These are phyloP conservation scores for Astragalus glycyphyllos DNA, from an alignment of 306 rosid species.

Conservation along the genomic window DNA sequence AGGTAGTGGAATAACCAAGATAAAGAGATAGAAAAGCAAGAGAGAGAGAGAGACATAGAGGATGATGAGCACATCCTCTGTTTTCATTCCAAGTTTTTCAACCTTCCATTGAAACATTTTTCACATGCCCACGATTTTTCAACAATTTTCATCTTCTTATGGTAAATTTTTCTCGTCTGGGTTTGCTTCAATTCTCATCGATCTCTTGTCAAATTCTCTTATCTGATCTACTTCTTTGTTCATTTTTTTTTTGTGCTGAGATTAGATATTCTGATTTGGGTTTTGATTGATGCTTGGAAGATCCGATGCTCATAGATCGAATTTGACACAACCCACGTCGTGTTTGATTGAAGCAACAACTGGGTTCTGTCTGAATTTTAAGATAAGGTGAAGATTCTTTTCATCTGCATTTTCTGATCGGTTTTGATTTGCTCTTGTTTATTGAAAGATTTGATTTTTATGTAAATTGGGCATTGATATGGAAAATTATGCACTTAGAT, in stretches of 20 bases:
- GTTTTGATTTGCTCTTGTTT: constrained; percentile 42
- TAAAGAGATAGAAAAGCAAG: constrained; percentile 48
- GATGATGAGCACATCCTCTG: constrained; percentile 85
- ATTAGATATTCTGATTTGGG: constrained; percentile 53
- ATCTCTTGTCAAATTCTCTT: constrained; percentile 45
- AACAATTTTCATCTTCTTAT: constrained; percentile 58
- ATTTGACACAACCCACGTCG: constrained; percentile 64
- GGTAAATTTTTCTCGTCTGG: constrained; percentile 54
- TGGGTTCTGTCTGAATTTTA: constrained; percentile 81
- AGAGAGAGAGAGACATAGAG: constrained; percentile 44
- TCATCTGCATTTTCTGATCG: constrained; percentile 67
- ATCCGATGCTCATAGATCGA: constrained; percentile 85
- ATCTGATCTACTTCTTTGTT: constrained; percentile 57
- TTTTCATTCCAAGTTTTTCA: constrained; percentile 68
- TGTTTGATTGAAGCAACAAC: constrained; percentile 60
- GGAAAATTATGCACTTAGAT: constrained; percentile 40
- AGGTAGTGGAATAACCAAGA: constrained; percentile 82
- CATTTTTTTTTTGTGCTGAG: constrained; percentile 35
- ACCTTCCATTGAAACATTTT: constrained; percentile 64
- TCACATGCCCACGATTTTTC: constrained; percentile 49
- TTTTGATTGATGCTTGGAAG: constrained; percentile 65
- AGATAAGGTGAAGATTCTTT: constrained; percentile 60
- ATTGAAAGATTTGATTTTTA: constrained; percentile 43
- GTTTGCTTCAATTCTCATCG: constrained; percentile 37
- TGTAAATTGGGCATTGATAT: constrained; percentile 22